Percentiles rank a stretch among this genome's conserved stretches.
These are phyloP conservation scores for Tilletiaria anomala DNA, from an alignment of 1,284 basidiomycete species.

Conservation along the genomic window DNA sequence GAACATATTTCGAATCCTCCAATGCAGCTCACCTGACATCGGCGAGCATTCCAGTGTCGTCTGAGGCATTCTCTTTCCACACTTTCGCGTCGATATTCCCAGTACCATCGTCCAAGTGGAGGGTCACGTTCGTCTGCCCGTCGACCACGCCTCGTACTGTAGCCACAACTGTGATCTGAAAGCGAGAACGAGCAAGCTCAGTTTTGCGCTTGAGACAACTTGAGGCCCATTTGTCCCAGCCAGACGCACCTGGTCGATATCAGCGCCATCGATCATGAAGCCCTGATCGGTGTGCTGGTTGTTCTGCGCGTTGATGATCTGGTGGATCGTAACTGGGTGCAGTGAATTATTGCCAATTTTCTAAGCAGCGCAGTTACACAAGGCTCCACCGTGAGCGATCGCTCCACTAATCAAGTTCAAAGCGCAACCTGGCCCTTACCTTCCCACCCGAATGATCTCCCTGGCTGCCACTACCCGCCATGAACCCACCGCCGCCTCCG, in stretches of 20 bases:
- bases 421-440: no score
- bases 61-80: constrained; percentile 61
- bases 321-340: constrained; percentile 70
- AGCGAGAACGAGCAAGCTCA: constrained; percentile 29
- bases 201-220: not conserved
- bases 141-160: constrained; percentile 56
- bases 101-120: constrained; percentile 74
- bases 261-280: constrained; percentile 64
- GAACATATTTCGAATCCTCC: not conserved
- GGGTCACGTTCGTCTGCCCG: constrained; percentile 68
- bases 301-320: constrained; percentile 58
- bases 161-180: constrained; percentile 62
- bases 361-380: not conserved
- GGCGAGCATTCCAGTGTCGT: constrained; percentile 42
- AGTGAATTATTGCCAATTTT: constrained; percentile 41
- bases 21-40: constrained; percentile 17
- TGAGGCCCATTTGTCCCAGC: not conserved
- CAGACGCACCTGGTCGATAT: constrained; percentile 59
- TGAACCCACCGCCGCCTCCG: not conserved
- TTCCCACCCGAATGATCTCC: no score
- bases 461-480: no score
- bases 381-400: not conserved
- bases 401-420: no score
- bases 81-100: constrained; percentile 72
- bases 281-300: constrained; percentile 79